Percentiles rank a stretch among this genome's conserved stretches.
Evolutionary conservation across 257 asterid genomes (phyloP).

Genomic region (Lycium ferocissimum): DNA sequence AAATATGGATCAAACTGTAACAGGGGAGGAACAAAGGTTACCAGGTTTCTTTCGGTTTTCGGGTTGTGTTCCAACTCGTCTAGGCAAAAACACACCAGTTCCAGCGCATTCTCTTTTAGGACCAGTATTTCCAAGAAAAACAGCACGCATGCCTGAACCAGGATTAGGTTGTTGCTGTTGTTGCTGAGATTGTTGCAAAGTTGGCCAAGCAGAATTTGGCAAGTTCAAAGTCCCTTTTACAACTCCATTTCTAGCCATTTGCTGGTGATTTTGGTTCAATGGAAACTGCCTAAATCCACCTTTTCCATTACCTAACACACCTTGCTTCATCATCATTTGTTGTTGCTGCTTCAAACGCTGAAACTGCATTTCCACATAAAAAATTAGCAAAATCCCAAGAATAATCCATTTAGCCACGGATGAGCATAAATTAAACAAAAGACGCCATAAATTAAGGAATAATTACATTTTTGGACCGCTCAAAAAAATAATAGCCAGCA

Average conservation of each 20-base stretch:
- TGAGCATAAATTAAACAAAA: too few species aligned
- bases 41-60: conserved; percentile 64
- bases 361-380: conserved; percentile 36
- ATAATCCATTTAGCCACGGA: too few species aligned
- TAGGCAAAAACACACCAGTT: conserved; percentile 85
- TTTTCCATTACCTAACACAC: conserved; percentile 27
- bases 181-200: conserved; percentile 46
- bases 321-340: conserved; percentile 39
- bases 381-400: neutral
- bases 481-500: too few species aligned
- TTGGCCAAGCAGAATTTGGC: conserved; percentile 61
- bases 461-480: too few species aligned
- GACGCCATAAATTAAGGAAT: too few species aligned
- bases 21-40: neutral
- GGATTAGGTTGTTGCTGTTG: conserved; percentile 27
- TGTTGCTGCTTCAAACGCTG: conserved; percentile 50
- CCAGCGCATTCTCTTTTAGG: conserved; percentile 66
- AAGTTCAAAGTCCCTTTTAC: conserved; percentile 32
- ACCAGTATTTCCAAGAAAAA: conserved; percentile 51
- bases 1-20: neutral
- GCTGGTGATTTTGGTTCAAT: conserved; percentile 37
- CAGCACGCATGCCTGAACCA: conserved; percentile 55
- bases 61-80: conserved; percentile 47
- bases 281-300: conserved; percentile 45
- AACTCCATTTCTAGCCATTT: conserved; percentile 32